A percentile compares a stretch with the other conserved stretches of the same genome.
Conservation (phyloP, 78 protist species). For the Diacronema lutheri region DNA sequence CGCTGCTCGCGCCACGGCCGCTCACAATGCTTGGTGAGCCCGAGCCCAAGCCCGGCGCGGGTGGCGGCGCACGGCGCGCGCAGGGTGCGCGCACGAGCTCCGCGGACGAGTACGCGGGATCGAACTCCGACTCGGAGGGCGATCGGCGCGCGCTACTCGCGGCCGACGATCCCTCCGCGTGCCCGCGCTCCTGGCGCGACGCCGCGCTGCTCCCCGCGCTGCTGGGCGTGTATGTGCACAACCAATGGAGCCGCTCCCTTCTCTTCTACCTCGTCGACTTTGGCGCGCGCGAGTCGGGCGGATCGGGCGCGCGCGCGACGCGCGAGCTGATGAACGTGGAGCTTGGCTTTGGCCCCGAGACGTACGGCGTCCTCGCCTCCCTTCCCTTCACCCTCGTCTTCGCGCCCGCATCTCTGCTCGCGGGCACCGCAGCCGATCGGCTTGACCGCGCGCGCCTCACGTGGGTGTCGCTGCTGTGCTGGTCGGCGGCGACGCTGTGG, state of each 20-base stretch:
- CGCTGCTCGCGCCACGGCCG: too few species aligned
- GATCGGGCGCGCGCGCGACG: not conserved
- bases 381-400: not conserved
- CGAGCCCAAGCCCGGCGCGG: too few species aligned
- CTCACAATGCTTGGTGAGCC: too few species aligned
- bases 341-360: not conserved
- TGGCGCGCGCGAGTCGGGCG: not conserved
- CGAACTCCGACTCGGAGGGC: too few species aligned
- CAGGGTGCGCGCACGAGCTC: too few species aligned
- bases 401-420: not conserved
- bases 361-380: constrained; percentile 7
- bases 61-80: too few species aligned
- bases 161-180: too few species aligned
- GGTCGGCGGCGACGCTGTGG: not conserved
- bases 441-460: not conserved
- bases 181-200: too few species aligned
- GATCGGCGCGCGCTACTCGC: too few species aligned
- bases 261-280: constrained; percentile 6
- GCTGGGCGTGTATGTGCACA: not conserved
- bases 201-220: too few species aligned
- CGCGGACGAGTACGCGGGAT: too few species aligned
- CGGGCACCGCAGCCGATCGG: not conserved
- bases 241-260: not conserved
- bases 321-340: not conserved
- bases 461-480: not conserved